Evolutionary conservation across 768 basidiomycete genomes (phyloP).

Genomic region (Amanita subjunquillea): DNA sequence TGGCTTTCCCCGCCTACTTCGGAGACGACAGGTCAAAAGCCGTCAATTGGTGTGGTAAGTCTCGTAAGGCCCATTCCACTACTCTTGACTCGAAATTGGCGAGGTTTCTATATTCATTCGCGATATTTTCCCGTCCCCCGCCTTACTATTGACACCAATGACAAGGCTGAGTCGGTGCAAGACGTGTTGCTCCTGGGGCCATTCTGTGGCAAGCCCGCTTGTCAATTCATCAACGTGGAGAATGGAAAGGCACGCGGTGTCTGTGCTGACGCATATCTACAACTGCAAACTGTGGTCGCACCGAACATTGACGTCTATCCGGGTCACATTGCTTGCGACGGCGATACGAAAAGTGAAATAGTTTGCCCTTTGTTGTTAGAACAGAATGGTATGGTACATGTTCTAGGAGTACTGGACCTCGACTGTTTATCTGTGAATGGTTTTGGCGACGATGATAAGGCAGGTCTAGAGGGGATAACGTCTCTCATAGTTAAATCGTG

Average conservation of each 20-base stretch:
- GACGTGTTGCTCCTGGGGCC: slow-evolving; percentile 61
- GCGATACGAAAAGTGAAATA: slow-evolving; percentile 82
- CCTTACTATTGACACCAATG: slow-evolving; percentile 10
- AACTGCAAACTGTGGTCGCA: slow-evolving; percentile 52
- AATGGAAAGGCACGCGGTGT: slow-evolving; percentile 61
- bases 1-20: slow-evolving; percentile 56
- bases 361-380: slow-evolving; percentile 63
- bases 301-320: slow-evolving; percentile 72
- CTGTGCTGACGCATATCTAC: slow-evolving; percentile 70
- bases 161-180: slow-evolving; percentile 9
- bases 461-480: slow-evolving; percentile 69
- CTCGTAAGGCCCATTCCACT: background rate
- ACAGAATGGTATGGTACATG: slow-evolving; percentile 18
- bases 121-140: slow-evolving; percentile 46
- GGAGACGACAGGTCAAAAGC: slow-evolving; percentile 50
- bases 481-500: slow-evolving; percentile 50
- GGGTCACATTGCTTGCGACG: slow-evolving; percentile 93
- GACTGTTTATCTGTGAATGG: slow-evolving; percentile 67
- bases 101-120: slow-evolving; percentile 82
- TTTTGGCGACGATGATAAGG: slow-evolving; percentile 69
- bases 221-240: slow-evolving; percentile 62
- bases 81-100: background rate
- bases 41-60: slow-evolving; percentile 92
- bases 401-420: slow-evolving; percentile 68
- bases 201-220: slow-evolving; percentile 88